Evolutionary conservation across 305 asterid genomes (phyloP), one percentile per base, ranked within the genome.

Genomic region (Stenogyne calaminthoides): DNA sequence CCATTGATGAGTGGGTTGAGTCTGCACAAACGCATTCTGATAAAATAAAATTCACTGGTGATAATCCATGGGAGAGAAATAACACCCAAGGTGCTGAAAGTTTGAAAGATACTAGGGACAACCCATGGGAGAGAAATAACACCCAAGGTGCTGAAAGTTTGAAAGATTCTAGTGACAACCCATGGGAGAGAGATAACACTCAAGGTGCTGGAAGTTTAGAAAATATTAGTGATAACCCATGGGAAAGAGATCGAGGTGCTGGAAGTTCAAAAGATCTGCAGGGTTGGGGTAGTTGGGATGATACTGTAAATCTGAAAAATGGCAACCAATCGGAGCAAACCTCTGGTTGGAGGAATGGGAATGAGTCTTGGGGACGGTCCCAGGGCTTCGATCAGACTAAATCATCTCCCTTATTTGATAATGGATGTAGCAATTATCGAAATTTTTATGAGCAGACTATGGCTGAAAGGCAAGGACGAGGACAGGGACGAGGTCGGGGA

Each of bases 321-420:
- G 83, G 56, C 4, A 74, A 87, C 72, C 93, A 92, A 5, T 89
- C 97, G 97, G 90, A 84, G 75, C 87, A 83, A 67, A 83, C 62
- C 51, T 60, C 60, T 71, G 82, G 73, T 71, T 89, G 96, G 95
- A 72, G 72, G 78, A 78, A 80, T 29, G 84, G 74, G 80, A 84
- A 87, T 47, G 86, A 78, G 51, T 82, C 85, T 58, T 70, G 77
- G 80, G 84, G 78, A 40, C 67, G 90, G 88, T 72, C 70, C 64
- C 76, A 77, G 44, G 83, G 81, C 78, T 44, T 9, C 29, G 78
- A 70, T n/a, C 59, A 73, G 65, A 34, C 60, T 20, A 74, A 64
- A 60, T 66, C 74, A 27, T 47, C 61, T 32, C 61, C 79, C 27
- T 55, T 59, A 51, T 70, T 37, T 27, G 72, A 64, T 74, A 63